These are phyloP conservation scores for Aphanomyces stellatus DNA, from an alignment of 352 stramenopile species.

Conservation along the genomic window DNA sequence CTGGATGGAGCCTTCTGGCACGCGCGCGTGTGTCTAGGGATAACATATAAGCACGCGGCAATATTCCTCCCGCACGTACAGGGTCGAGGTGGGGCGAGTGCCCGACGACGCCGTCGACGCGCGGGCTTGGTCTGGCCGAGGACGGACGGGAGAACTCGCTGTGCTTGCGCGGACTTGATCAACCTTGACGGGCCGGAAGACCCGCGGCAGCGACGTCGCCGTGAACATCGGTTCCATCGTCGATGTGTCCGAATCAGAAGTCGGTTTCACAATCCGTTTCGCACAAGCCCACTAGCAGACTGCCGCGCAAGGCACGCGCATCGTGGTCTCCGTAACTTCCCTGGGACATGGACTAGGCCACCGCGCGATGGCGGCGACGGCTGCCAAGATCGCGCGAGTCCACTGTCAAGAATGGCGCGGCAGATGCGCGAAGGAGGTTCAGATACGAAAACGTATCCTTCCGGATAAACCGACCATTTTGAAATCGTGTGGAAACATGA, in stretches of 20 bases:
- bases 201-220: neutral
- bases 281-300: neutral
- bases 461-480: too few species aligned
- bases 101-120: neutral
- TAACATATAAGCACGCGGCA: neutral
- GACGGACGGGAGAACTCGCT: neutral
- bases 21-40: neutral
- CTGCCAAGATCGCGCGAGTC: too few species aligned
- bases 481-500: too few species aligned
- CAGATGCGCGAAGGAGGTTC: too few species aligned
- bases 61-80: neutral
- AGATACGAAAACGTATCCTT: too few species aligned
- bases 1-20: neutral
- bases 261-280: neutral
- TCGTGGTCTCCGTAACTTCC: too few species aligned
- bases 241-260: neutral
- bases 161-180: neutral
- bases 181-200: neutral
- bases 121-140: neutral
- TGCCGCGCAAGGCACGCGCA: too few species aligned
- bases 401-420: too few species aligned
- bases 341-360: too few species aligned
- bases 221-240: slow-evolving; percentile 11
- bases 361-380: too few species aligned
- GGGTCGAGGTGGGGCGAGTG: neutral